phyloP scores from a whole-genome alignment of 2,329 filamentous ascomycete genomes.

The Claviceps paspali region DNA sequence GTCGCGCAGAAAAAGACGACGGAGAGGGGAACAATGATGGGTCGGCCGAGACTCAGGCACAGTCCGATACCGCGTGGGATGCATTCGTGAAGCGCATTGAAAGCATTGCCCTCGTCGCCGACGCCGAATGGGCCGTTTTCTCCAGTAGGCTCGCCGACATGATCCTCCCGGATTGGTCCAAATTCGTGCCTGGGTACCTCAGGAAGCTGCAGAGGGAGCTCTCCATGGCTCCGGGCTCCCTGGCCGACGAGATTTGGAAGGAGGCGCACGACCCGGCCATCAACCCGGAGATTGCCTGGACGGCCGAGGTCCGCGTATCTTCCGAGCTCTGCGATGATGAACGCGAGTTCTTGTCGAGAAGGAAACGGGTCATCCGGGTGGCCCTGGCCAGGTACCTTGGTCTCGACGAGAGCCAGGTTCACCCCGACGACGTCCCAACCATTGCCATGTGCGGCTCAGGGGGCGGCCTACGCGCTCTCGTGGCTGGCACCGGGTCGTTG shows the following conservation, averaged over 20 bases:
- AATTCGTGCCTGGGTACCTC: conserved; percentile 57
- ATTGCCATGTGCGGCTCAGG: conserved; percentile 94
- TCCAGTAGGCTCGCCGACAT: conserved; percentile 49
- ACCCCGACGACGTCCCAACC: conserved; percentile 81
- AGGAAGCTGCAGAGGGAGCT: conserved; percentile 77
- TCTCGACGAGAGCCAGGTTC: conserved; percentile 63
- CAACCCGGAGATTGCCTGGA: conserved; percentile 76
- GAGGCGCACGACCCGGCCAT: conserved; percentile 72
- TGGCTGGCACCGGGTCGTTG: conserved; percentile 80
- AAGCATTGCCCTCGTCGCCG: conserved; percentile 36
- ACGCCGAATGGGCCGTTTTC: conserved; percentile 38
- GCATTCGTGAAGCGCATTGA: conserved; percentile 32
- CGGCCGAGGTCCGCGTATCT: conserved; percentile 71
- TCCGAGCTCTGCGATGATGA: conserved; percentile 72
- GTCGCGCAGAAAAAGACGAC: conserved; percentile 1
- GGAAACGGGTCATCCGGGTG: conserved; percentile 51
- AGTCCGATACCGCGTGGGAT: conserved; percentile 29
- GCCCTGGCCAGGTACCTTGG: conserved; percentile 73
- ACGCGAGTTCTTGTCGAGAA: conserved; percentile 52
- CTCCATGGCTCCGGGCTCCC: conserved; percentile 71
- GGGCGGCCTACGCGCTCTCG: conserved; percentile 75
- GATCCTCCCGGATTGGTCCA: conserved; percentile 73
- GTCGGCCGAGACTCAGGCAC: conserved; percentile 9
- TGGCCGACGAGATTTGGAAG: conserved; percentile 86
- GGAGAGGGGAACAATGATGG: conserved; percentile 8